Evolutionary conservation across 495 filamentous ascomycete genomes (phyloP), one percentile per base, ranked within the genome.

Genomic region (Aspergillus homomorphus): DNA sequence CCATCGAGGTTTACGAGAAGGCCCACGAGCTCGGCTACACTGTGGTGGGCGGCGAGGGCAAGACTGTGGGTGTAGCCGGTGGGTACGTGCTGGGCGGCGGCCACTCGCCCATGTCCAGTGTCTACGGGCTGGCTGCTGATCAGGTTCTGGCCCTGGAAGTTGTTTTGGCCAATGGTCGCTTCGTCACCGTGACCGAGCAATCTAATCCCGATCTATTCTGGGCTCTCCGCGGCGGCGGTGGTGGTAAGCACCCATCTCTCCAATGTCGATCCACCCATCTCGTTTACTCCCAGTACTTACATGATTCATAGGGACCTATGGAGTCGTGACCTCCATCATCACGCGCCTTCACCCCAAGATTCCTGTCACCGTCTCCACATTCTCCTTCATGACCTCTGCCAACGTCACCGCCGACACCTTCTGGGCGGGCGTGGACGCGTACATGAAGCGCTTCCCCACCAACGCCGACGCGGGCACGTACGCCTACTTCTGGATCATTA

Each of bases 141-240:
- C 75, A 80, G 55, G 72, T 77, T n/a, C 61, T 80, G 3, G 73
- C 71, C 30, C 52, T 75, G 21, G 66, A 75, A 42, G 82, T 87
- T 45, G 77, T 88, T n/a, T 78, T 82, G 0, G 75, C 83, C 18
- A 75, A 82, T 28, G 85, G 85, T 12, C 56, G 65, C 18, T 77
- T 80, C 21, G 68, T 78, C 3, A 84, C 77, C 0, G 82, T 81
- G 9, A 80, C 77, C 38, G 62, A 77, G 12, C 61, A 70, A 15
- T 71, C 68, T 33, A 76, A 87, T 56, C 58, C 80, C 0, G 86
- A 88, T 44, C 79, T 87, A 10, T 89, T 86, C 75, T 88, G 80
- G 63, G 79, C 79, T 20, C 64, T 85, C 26, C 61, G 70, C 45
- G 71, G 71, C 43, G 71, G 69, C 19, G 71, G 71, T 49, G 71